Percentiles rank a stretch among this genome's conserved stretches.
Evolutionary conservation across 2,329 filamentous ascomycete genomes (phyloP).

Genomic region (Aureobasidium sp.): DNA sequence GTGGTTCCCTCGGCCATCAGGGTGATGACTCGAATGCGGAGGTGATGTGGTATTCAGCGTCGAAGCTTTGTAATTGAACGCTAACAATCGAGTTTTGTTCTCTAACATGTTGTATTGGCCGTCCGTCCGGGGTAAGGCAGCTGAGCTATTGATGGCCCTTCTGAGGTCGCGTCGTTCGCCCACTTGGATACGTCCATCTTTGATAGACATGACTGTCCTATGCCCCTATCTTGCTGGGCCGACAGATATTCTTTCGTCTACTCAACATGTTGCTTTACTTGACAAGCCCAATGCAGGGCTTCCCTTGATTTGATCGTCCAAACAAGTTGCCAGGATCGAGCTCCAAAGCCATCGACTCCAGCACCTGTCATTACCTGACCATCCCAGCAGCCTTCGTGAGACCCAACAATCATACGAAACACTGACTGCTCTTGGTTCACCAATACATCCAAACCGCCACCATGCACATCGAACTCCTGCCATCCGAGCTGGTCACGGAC

Average conservation of each 20-base stretch:
- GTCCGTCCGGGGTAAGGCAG: neutral
- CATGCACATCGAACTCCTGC: conserved; percentile 48
- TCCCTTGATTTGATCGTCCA: conserved; percentile 31
- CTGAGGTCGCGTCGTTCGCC: neutral
- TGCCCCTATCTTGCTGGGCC: neutral
- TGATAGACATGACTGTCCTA: neutral
- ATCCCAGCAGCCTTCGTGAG: neutral
- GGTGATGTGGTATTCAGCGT: neutral
- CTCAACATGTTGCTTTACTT: neutral
- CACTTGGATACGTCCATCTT: neutral
- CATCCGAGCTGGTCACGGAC: conserved; percentile 50
- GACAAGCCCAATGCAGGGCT: conserved; percentile 50
- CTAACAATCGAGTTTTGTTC: neutral
- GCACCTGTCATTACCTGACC: neutral
- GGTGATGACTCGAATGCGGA: neutral
- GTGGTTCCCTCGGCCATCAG: neutral
- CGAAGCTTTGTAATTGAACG: neutral
- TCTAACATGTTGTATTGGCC: neutral
- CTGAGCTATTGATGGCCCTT: neutral
- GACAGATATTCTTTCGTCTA: neutral
- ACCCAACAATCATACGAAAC: neutral
- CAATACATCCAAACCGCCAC: neutral
- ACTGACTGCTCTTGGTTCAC: neutral
- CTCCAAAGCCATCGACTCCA: neutral
- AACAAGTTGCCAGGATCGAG: neutral